These are phyloP conservation scores for Fusarium papillatum DNA, from an alignment of 2,329 filamentous ascomycete species.

Conservation along the genomic window DNA sequence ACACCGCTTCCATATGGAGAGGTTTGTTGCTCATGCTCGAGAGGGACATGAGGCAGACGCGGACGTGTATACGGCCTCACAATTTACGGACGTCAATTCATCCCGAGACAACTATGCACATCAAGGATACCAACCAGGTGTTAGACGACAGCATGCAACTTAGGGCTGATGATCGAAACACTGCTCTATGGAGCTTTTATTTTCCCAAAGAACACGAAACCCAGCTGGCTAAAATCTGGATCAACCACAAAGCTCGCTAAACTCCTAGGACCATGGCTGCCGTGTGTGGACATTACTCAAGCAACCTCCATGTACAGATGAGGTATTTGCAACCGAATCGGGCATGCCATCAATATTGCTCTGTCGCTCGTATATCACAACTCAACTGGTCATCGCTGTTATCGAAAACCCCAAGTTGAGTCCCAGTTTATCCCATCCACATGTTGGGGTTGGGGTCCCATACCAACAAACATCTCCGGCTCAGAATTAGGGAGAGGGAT, in stretches of 20 bases:
- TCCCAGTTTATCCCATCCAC: conserved; percentile 30
- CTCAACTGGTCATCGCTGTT: neutral
- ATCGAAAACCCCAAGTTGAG: conserved; percentile 36
- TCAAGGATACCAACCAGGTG: neutral
- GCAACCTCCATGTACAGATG: neutral
- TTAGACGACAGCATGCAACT: neutral
- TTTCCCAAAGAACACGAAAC: neutral
- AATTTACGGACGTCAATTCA: neutral
- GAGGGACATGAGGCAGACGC: neutral
- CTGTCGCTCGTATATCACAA: neutral
- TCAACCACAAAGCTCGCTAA: conserved; percentile 5
- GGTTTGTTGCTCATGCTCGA: neutral
- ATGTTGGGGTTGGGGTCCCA: conserved; percentile 24
- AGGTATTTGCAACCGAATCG: neutral
- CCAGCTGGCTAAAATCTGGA: neutral
- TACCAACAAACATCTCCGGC: conserved; percentile 26
- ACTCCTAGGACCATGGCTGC: neutral
- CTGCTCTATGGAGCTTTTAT: conserved; percentile 9
- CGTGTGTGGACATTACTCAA: neutral
- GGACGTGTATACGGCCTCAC: neutral
- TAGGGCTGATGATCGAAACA: neutral
- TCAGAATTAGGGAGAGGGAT: conserved; percentile 20
- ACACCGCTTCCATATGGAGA: conserved; percentile 2
- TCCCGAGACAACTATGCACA: neutral
- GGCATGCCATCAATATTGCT: neutral